Percentiles rank a stretch among this genome's conserved stretches.
Evolutionary conservation across 768 basidiomycete genomes (phyloP).

Genomic region (Phanerodontia chrysosporium): DNA sequence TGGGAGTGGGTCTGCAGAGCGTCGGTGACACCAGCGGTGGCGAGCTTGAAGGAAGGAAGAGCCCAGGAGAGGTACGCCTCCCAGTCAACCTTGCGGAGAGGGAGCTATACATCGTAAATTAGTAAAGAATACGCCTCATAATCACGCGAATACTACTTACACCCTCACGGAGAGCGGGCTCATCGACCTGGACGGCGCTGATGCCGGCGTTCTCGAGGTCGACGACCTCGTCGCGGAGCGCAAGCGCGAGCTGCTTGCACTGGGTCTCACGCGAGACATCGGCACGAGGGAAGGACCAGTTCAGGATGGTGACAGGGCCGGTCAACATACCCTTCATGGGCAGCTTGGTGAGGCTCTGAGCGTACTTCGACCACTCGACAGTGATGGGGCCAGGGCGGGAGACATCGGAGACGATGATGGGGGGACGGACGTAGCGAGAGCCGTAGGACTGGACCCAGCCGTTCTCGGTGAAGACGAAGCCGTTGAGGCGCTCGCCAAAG

Average conservation of each 20-base stretch:
- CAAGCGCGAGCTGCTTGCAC: conserved; percentile 96
- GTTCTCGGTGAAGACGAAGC: conserved; percentile 98
- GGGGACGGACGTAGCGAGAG: conserved; percentile 96
- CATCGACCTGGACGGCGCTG: conserved; percentile 97
- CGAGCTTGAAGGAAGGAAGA: conserved; percentile 96
- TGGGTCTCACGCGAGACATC: conserved; percentile 95
- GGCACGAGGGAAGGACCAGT: conserved; percentile 99
- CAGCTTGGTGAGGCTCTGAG: conserved; percentile 86
- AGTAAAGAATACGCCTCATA: background rate
- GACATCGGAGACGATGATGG: conserved; percentile 97
- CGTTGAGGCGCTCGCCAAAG: conserved; percentile 93
- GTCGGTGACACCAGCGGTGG: conserved; percentile 94
- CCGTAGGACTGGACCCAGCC: conserved; percentile 99
- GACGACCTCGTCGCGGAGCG: conserved; percentile 95
- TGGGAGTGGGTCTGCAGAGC: conserved; percentile 97
- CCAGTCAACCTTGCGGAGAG: conserved; percentile 96
- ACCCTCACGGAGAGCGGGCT: conserved; percentile 99
- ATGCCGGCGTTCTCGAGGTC: conserved; percentile 97
- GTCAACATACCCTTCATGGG: conserved; percentile 99
- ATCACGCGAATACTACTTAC: conserved; percentile 38
- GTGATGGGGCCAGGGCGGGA: conserved; percentile 92
- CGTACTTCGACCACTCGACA: conserved; percentile 94
- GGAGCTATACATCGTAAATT: conserved; percentile 49
- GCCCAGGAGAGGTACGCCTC: conserved; percentile 96
- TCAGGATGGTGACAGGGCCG: conserved; percentile 96